Base-by-base conservation (phyloP, 345 rosid genomes). In the Rhizophora mangle region DNA sequence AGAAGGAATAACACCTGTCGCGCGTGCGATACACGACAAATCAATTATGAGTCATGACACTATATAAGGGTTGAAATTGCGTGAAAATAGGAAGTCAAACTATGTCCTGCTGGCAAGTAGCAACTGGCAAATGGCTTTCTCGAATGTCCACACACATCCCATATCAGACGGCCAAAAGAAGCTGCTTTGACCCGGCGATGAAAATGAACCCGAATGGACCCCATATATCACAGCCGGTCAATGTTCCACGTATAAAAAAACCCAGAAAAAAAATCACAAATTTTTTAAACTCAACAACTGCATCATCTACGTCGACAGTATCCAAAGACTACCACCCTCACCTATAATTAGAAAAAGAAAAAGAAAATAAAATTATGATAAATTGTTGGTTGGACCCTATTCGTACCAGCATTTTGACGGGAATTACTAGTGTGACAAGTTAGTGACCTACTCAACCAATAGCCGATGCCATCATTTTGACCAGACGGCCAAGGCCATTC, bases 401-500 rank as follows among this genome's bases (percentile, higher is more conserved):
- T 72, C 73, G 74, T 27, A 71, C 71, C 77, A 36, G 69, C 11
- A 65, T 55, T 75, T 52, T 62, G 76, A 77, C 74, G 65, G 73
- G 72, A 81, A 71, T 73, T 34, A 62, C 57, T 79, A 65, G 39
- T 39, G 46, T 59, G 67, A 79, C 82, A 70, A 47, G 64, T 70
- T 52, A 57, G 81, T 82, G 67, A 78, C 77, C 67, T 10, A 27
- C 74, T 67, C 46, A 59, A 20, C 71, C 56, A 61, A 71, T 70
- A 21, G 68, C 76, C 70, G 76, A 78, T 72, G 78, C 68, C 64
- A 75, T 69, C 68, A 54, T 77, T 78, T 80, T 85, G 88, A 85
- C 87, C 80, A 60, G 60, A 67, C 69, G 64, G 64, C 24, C 65
- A 5, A 30, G 27, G 37, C 20, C 15, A 24, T 10, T 43, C 21